Conservation (phyloP, 2,329 filamentous ascomycete genomes). For the Tolypocladium album region DNA sequence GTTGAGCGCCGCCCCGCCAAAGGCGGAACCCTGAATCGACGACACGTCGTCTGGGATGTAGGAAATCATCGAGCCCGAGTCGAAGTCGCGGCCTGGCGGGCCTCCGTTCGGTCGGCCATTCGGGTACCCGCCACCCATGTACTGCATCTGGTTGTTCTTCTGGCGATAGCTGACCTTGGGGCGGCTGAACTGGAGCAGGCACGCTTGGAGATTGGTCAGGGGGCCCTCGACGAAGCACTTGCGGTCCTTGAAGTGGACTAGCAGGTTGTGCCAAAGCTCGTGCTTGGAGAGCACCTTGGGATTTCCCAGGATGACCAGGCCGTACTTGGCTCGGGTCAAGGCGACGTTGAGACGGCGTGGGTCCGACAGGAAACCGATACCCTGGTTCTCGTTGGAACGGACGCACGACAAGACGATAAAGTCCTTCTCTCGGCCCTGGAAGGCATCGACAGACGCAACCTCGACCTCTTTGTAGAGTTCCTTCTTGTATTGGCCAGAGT, state of each 20-base stretch:
- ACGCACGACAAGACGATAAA: constrained; percentile 98
- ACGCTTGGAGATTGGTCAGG: constrained; percentile 89
- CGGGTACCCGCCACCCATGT: constrained; percentile 32
- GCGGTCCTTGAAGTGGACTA: constrained; percentile 93
- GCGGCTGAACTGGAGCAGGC: constrained; percentile 85
- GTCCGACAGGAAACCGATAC: constrained; percentile 96
- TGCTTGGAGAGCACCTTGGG: constrained; percentile 97
- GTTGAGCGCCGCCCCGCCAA: constrained; percentile 70
- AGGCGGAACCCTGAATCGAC: constrained; percentile 83
- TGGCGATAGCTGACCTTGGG: constrained; percentile 90
- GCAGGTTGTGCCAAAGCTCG: constrained; percentile 90
- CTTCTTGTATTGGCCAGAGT: constrained; percentile 94
- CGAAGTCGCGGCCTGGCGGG: constrained; percentile 43
- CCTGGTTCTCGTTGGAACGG: constrained; percentile 96
- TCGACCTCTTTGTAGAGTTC: constrained; percentile 98
- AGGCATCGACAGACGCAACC: constrained; percentile 95
- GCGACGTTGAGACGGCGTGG: constrained; percentile 95
- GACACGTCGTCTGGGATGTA: constrained; percentile 97
- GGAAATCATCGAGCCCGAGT: constrained; percentile 81
- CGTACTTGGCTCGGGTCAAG: constrained; percentile 92
- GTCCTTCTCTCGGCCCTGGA: constrained; percentile 97
- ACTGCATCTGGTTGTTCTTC: constrained; percentile 70
- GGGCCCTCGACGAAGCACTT: constrained; percentile 95
- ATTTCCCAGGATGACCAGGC: constrained; percentile 91
- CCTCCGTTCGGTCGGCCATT: constrained; percentile 30